Percentiles rank a stretch among this genome's conserved stretches.
Evolutionary conservation across 768 basidiomycete species (phyloP).

Genomic region (Podaxis sp.): DNA sequence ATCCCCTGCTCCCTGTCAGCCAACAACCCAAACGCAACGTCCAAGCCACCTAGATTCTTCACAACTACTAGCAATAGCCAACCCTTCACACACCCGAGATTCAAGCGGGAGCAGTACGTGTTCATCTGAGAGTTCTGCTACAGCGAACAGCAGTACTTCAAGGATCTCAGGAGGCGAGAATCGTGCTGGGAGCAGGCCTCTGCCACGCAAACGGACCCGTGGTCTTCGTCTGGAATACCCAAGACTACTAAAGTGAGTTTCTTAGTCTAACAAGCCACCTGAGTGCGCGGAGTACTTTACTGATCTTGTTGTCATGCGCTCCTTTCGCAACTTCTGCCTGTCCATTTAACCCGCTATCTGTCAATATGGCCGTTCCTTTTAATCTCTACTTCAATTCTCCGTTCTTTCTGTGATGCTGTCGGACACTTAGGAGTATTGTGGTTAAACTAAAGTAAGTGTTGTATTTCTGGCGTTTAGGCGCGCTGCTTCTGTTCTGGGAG

Average conservation of each 20-base stretch:
- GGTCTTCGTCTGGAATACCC: not conserved
- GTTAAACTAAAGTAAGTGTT: conserved; percentile 6
- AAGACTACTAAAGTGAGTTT: not conserved
- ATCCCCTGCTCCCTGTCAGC: not conserved
- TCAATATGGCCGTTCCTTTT: not conserved
- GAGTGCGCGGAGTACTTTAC: not conserved
- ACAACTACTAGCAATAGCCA: not conserved
- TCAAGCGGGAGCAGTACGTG: not conserved
- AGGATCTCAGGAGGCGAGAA: not conserved
- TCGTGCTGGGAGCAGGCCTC: not conserved
- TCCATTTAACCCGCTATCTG: not conserved
- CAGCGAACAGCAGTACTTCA: not conserved
- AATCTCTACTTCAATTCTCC: not conserved
- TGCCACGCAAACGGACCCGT: not conserved
- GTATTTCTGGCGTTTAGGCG: not conserved
- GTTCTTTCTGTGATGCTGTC: not conserved
- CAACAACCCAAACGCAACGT: not conserved
- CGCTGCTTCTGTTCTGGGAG: not conserved
- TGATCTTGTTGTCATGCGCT: not conserved
- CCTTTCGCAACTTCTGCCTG: not conserved
- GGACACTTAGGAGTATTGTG: conserved; percentile 4
- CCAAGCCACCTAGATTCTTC: not conserved
- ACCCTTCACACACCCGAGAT: not conserved
- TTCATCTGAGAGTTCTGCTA: not conserved
- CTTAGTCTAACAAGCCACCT: not conserved